Percentiles rank a stretch among this genome's conserved stretches.
Conservation (phyloP, 2,329 filamentous ascomycete species). For the Pyrenophora tritici-repentis region DNA sequence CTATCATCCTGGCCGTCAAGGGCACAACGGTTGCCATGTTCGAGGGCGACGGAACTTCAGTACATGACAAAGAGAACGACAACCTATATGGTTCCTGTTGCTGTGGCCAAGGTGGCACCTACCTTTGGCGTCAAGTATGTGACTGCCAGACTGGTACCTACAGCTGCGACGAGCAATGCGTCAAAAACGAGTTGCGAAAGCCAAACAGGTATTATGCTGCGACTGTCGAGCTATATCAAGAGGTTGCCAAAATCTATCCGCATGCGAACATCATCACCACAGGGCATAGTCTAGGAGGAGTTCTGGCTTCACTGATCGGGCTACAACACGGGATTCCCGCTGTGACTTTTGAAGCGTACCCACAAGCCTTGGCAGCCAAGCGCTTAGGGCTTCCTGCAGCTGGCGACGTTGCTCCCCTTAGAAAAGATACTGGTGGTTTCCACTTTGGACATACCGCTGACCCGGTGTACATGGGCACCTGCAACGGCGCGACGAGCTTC, state of each 20-base stretch:
- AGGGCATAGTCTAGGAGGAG: slow-evolving; percentile 44
- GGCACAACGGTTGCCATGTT: slow-evolving; percentile 45
- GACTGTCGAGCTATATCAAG: slow-evolving; percentile 40
- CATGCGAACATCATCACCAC: slow-evolving; percentile 42
- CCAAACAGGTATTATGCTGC: slow-evolving; percentile 43
- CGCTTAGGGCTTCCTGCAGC: slow-evolving; percentile 39
- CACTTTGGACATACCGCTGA: slow-evolving; percentile 46
- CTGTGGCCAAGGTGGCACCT: slow-evolving; percentile 43
- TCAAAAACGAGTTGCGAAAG: slow-evolving; percentile 37
- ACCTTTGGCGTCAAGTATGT: slow-evolving; percentile 43
- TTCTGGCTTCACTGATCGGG: slow-evolving; percentile 43
- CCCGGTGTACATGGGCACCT: slow-evolving; percentile 46
- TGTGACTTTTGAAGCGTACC: slow-evolving; percentile 44
- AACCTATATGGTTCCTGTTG: slow-evolving; percentile 46
- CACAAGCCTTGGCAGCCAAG: slow-evolving; percentile 42
- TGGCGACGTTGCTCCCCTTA: slow-evolving; percentile 36
- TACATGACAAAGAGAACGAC: slow-evolving; percentile 46
- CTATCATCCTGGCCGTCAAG: slow-evolving; percentile 42
- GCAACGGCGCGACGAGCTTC: slow-evolving; percentile 42
- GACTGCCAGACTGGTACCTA: slow-evolving; percentile 45
- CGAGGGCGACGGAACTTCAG: slow-evolving; percentile 44
- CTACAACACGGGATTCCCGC: slow-evolving; percentile 40
- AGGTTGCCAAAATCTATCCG: slow-evolving; percentile 42
- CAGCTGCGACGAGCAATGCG: slow-evolving; percentile 42
- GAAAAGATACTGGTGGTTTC: slow-evolving; percentile 42